Percentiles rank a stretch among this genome's conserved stretches.
Conservation (phyloP, 768 basidiomycete genomes). For the Holtermannia corniformis region DNA sequence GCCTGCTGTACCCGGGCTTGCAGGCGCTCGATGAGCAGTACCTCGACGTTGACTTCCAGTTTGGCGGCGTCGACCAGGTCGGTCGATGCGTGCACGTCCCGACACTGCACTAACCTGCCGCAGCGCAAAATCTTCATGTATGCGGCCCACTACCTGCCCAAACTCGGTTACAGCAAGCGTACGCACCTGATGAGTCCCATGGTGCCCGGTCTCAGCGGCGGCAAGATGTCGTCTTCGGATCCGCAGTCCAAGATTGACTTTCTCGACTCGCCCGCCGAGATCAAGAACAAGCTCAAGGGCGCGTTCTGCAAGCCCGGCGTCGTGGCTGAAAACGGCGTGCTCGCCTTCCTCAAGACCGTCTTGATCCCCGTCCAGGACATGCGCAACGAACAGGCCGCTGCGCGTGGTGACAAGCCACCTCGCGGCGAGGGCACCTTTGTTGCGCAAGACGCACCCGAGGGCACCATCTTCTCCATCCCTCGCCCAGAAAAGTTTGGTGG, state of each 20-base stretch:
- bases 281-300: slow-evolving; percentile 78
- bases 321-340: slow-evolving; percentile 73
- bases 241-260: slow-evolving; percentile 98
- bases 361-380: slow-evolving; percentile 76
- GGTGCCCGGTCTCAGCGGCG: slow-evolving; percentile 88
- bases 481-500: slow-evolving; percentile 69
- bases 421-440: slow-evolving; percentile 57
- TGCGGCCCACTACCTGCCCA: slow-evolving; percentile 88
- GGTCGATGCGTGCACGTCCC: slow-evolving; percentile 16
- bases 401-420: slow-evolving; percentile 44
- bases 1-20: slow-evolving; percentile 87
- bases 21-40: slow-evolving; percentile 98
- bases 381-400: slow-evolving; percentile 49
- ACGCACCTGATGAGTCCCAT: slow-evolving; percentile 97
- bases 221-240: slow-evolving; percentile 98
- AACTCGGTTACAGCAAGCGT: slow-evolving; percentile 83
- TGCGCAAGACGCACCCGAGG: slow-evolving; percentile 60
- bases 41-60: slow-evolving; percentile 91
- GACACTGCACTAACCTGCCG: background rate
- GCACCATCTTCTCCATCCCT: slow-evolving; percentile 68
- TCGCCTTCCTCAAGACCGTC: slow-evolving; percentile 77
- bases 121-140: slow-evolving; percentile 98
- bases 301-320: slow-evolving; percentile 95
- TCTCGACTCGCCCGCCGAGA: slow-evolving; percentile 70
- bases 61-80: slow-evolving; percentile 95